Evolutionary conservation across 192 early-diverging fungal species (phyloP).

Genomic region (Linnemannia exigua): DNA sequence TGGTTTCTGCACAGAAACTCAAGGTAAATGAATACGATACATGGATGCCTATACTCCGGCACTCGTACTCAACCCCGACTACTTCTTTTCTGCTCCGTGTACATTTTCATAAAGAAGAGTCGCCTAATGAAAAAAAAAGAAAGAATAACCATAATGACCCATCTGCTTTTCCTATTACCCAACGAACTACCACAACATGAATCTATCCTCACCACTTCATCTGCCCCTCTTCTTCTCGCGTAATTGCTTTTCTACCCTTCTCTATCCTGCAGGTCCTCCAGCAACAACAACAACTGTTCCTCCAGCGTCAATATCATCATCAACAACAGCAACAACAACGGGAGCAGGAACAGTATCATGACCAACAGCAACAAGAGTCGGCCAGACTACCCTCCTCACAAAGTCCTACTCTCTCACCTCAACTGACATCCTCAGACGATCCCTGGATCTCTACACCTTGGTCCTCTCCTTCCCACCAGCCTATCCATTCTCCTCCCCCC

Average conservation of each 20-base stretch:
- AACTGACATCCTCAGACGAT: neutral
- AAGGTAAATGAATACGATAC: conserved; percentile 16
- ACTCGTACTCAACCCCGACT: neutral
- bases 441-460: neutral
- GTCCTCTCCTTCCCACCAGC: neutral
- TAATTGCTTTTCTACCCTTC: neutral
- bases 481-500: neutral
- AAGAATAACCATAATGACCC: neutral
- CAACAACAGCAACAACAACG: conserved; percentile 14
- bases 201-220: neutral
- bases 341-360: neutral
- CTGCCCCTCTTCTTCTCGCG: neutral
- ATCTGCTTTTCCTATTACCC: neutral
- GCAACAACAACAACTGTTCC: conserved; percentile 6
- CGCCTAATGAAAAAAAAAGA: neutral
- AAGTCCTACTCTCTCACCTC: neutral
- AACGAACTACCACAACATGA: neutral
- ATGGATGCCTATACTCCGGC: neutral
- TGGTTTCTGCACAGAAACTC: conserved; percentile 35
- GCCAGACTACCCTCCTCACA: neutral
- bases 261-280: conserved; percentile 5
- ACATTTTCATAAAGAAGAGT: neutral
- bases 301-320: neutral
- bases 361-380: conserved; percentile 8
- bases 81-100: neutral